Evolutionary conservation across 2,329 filamentous ascomycete species (phyloP), one percentile per base, ranked within the genome.

Genomic region (Tolypocladium capitatum): DNA sequence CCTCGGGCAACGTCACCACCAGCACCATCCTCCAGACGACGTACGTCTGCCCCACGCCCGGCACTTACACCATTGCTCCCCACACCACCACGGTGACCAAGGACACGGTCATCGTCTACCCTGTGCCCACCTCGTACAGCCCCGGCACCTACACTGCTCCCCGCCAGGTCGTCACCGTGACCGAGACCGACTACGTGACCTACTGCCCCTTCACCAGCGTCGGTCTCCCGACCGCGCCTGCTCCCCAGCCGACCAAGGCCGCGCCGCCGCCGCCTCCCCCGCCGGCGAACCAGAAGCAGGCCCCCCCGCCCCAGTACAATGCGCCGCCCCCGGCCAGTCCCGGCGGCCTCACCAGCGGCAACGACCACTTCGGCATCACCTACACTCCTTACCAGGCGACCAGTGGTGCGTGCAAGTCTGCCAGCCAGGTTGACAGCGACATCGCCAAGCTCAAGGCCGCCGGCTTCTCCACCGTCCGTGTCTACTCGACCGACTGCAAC

Each of bases 401-500:
- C 46, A 68, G 69, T 45, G 76, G 77, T 51, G 58, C 68, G 44
- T 91, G 86, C 81, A 87, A 86, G 79, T 60, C 62, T 51, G 67
- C 74, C 52, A 52, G 53, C n/a, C 64, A 75, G 43, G 78, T 91
- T 50, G 62, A 72, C 51, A 47, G 58, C 24, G 84, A 90, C 55
- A 74, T 91, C 55, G 63, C 66, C 35, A 56, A 65, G 50, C 84
- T 91, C 61, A 76, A 80, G 60, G 45, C 57, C 46, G 76, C 78
- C 54, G 85, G 84, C 51, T 88, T 90, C 77, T 68, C 68, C 53
- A 71, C 76, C 45, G 65, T 91, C 63, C 90, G 91, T 66, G 74
- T 92, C 63, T 97, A 97, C 80, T 87, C 84, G 54, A 90, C 89
- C 56, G 90, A 96, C 77, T 97, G 91, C 76, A 74, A 78, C 68